phyloP scores from a whole-genome alignment of 2,329 filamentous ascomycete genomes.

The Colletotrichum spinosum region DNA sequence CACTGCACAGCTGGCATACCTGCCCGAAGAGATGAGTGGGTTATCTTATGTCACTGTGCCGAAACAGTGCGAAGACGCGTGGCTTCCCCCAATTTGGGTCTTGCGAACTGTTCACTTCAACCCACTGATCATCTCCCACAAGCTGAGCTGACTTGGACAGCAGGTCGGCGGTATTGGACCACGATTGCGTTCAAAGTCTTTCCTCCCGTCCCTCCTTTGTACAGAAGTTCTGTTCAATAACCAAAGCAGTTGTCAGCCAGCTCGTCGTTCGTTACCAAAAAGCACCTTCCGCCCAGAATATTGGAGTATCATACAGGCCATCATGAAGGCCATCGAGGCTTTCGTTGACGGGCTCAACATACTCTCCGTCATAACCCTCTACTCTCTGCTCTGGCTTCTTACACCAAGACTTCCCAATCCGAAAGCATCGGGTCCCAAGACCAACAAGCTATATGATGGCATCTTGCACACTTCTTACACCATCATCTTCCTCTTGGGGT shows the following conservation, averaged over 20 bases:
- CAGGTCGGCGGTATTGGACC: background rate
- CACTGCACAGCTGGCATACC: too few relatives aligned
- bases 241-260: background rate
- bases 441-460: conserved; percentile 33
- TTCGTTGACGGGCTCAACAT: conserved; percentile 33
- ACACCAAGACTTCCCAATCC: conserved; percentile 27
- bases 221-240: too few relatives aligned
- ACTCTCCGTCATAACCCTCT: conserved; percentile 26
- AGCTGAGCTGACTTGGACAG: background rate
- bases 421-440: conserved; percentile 18
- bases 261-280: background rate
- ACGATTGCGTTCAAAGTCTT: too few relatives aligned
- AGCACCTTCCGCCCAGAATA: background rate
- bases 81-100: background rate
- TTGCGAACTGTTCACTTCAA: conserved; percentile 34
- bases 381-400: conserved; percentile 21
- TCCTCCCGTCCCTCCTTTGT: too few relatives aligned
- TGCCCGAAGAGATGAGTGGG: too few relatives aligned
- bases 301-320: conserved; percentile 6
- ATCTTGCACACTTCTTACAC: conserved; percentile 31
- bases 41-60: conserved; percentile 1
- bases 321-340: conserved; percentile 33
- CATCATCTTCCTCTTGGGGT: conserved; percentile 44
- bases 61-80: conserved; percentile 27
- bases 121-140: conserved; percentile 1